Evolutionary conservation across 1,284 basidiomycete genomes (phyloP), one percentile per base, ranked within the genome.

Genomic region (Ustanciosporium gigantosporum): DNA sequence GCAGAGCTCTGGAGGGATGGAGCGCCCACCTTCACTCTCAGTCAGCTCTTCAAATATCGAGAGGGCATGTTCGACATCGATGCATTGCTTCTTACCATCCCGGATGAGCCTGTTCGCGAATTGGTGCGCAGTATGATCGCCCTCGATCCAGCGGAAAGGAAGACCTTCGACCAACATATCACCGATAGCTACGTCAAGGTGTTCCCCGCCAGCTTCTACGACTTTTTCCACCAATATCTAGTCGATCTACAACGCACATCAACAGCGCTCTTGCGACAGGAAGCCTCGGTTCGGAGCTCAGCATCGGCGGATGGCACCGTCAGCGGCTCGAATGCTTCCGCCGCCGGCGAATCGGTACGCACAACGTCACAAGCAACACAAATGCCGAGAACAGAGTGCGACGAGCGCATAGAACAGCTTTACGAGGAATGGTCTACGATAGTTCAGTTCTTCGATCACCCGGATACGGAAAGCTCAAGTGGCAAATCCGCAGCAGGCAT

Each of bases 1-100:
- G 91, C 93, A 1, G 95, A 99, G 79, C 83, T 98, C 53, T 98
- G 95, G 82, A 83, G 93, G 32, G 95, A 99, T 75, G 95, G 95
- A 0, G 86, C 89, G 0, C 90, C 90, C 1, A 83, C 95, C 29
- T 98, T 98, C 81, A 94, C 90, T 0, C 82, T 98, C 36, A 91
- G 89, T 73, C 94, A 97, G 76, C 81, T 99, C 41, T 97, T 91
- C 83, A 93, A 94, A 77, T 99, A 95, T 70, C 82, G 91, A 19
- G 87, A 89, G 65, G 90, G 90, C 2, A 88, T 92, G 64, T 84
- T 89, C 49, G 87, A 84, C 44, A 83, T 94, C 3, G 89, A 93
- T 36, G 79, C 82, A 0, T 86, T 88, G 41, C 80, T 99, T 21
- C 81, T 83, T 23, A 81, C 84, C 25, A 88, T 98, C 37, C 88